A percentile compares a stretch with the other conserved stretches of the same genome.
phyloP scores from a whole-genome alignment of 75 land plant genomes.

The Larix kaempferi region DNA sequence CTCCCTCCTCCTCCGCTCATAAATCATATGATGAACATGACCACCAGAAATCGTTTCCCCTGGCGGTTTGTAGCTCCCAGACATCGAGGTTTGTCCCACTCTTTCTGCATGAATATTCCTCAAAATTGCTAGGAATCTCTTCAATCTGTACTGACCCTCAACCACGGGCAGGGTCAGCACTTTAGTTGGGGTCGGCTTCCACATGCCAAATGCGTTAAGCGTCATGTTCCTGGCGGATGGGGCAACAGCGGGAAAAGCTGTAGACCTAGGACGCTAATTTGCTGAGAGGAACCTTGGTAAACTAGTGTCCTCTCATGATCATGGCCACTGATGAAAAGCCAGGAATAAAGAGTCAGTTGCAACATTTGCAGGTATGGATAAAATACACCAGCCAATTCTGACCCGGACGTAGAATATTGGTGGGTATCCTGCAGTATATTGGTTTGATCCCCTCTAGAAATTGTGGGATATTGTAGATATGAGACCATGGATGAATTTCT shows the following conservation, averaged over 20 bases:
- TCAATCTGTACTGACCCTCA: background rate
- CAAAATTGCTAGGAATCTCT: slow-evolving; percentile 11
- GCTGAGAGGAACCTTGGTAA: background rate
- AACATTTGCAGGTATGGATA: slow-evolving; percentile 32
- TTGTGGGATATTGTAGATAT: slow-evolving; percentile 1
- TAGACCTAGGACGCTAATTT: background rate
- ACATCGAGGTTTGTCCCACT: background rate
- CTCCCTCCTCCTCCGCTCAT: slow-evolving; percentile 60
- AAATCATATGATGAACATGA: slow-evolving; percentile 57
- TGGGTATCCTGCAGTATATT: background rate
- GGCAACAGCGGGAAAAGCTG: background rate
- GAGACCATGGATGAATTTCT: slow-evolving; percentile 20
- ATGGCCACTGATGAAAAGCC: too few species aligned
- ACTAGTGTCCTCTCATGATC: background rate
- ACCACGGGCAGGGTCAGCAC: background rate
- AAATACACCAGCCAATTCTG: slow-evolving; percentile 9
- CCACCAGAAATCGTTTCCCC: slow-evolving; percentile 11
- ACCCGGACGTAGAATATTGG: slow-evolving; percentile 5
- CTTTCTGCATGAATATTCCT: slow-evolving; percentile 12
- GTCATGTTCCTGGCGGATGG: background rate
- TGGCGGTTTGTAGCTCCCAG: background rate
- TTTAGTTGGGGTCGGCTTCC: background rate
- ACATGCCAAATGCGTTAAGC: slow-evolving; percentile 4
- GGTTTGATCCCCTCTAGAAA: background rate
- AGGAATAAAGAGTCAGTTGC: slow-evolving; percentile 14